phyloP scores from a whole-genome alignment of 805 yeast genomes.

The Cyberlindnera sargentensis region DNA sequence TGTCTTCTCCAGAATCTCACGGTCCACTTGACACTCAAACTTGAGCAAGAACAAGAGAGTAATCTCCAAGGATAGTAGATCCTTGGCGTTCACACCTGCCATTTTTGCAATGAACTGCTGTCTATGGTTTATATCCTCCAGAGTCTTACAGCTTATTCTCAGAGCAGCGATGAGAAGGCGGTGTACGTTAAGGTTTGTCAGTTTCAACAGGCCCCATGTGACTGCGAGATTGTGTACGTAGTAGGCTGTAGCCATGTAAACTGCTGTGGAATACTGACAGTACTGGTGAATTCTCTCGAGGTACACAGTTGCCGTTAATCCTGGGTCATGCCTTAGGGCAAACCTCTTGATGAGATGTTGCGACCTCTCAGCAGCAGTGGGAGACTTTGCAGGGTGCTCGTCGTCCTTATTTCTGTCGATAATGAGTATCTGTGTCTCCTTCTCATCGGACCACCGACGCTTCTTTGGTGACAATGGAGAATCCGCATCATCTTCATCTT shows the following conservation, averaged over 20 bases:
- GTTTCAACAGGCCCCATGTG: slow-evolving; percentile 11
- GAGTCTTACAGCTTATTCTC: slow-evolving; percentile 38
- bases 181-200: slow-evolving; percentile 36
- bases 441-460: slow-evolving; percentile 10
- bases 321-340: slow-evolving; percentile 18
- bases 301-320: slow-evolving; percentile 19
- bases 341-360: slow-evolving; percentile 19
- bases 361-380: background rate
- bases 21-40: slow-evolving; percentile 37
- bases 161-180: slow-evolving; percentile 37
- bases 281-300: slow-evolving; percentile 23
- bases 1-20: background rate
- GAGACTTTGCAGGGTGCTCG: no score
- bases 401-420: background rate
- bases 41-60: slow-evolving; percentile 42
- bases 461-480: slow-evolving; percentile 16
- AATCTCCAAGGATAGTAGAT: slow-evolving; percentile 42
- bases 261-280: slow-evolving; percentile 24
- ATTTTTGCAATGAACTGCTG: slow-evolving; percentile 39
- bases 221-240: slow-evolving; percentile 21
- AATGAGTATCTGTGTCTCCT: background rate
- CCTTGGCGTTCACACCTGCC: slow-evolving; percentile 37
- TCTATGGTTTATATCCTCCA: slow-evolving; percentile 40
- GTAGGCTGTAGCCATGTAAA: slow-evolving; percentile 21
- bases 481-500: slow-evolving; percentile 3